phyloP scores from a whole-genome alignment of 768 basidiomycete genomes.

The Pleurotus sapidus region DNA sequence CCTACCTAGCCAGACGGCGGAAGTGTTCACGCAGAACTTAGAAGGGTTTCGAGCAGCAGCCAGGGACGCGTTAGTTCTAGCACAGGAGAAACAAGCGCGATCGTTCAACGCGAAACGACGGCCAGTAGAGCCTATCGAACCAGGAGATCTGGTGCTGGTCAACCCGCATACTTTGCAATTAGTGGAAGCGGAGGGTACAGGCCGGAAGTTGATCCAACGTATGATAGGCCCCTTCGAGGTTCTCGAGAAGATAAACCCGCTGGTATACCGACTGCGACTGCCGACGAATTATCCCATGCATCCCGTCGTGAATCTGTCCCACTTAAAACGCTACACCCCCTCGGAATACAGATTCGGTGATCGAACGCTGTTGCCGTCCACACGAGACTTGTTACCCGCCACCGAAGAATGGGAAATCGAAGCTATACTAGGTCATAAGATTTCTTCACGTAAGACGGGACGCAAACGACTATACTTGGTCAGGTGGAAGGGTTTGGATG shows the following conservation, averaged over 20 bases:
- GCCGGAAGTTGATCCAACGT: background rate
- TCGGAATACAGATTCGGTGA: background rate
- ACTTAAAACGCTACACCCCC: background rate
- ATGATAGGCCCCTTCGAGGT: constrained; percentile 5
- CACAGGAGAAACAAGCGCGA: background rate
- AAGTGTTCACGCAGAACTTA: background rate
- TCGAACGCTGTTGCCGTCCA: background rate
- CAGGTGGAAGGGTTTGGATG: background rate
- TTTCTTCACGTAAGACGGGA: background rate
- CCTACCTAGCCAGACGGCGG: background rate
- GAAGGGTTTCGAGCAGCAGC: background rate
- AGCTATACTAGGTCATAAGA: background rate
- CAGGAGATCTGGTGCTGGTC: background rate
- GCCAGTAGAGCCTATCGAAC: background rate
- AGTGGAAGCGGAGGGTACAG: background rate
- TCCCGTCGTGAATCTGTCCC: constrained; percentile 2
- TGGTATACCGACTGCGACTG: constrained; percentile 3
- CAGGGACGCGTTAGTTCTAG: background rate
- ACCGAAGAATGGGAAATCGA: background rate
- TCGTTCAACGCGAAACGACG: background rate
- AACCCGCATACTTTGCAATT: background rate
- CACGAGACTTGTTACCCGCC: background rate
- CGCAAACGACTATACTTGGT: background rate
- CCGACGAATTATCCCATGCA: constrained; percentile 9
- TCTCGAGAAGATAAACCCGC: background rate